Evolutionary conservation across 208 protist species (phyloP), one percentile per base, ranked within the genome.

Genomic region (Lotmaria passim): DNA sequence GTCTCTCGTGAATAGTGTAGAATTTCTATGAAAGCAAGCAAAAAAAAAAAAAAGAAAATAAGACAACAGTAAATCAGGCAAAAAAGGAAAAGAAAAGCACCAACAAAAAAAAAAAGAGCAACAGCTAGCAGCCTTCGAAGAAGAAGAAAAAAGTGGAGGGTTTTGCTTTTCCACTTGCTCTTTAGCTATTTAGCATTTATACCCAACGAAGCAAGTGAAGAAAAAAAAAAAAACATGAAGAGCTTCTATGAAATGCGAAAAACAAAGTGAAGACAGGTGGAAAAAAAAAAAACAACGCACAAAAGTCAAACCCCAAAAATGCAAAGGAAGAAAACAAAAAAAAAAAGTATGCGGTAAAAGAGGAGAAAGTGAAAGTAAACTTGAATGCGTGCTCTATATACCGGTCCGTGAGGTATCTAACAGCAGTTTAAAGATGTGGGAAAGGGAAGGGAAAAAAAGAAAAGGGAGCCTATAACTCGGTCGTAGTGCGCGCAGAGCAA

Each of bases 201-300:
- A n/a, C n/a, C n/a, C n/a, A n/a, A n/a, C n/a, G n/a, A 51, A 63
- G 14, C 4, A 48, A 61, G 17, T 19, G 24, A 7, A 34, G 19
- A 61, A 34, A 28, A 61, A 47, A 33, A 61, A 11, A 47, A 61
- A 47, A 61, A 48, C 30, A 61, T 6, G 3, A 34, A 17, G 33
- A 4, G 33, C 26, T 15, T 34, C n/a, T 44, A 61, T 11, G 47
- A 5, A 14, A 28, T 7, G 30, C 7, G n/a, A 38, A 58, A 7
- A 17, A 58, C 5, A 43, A 24, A 38, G 43, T 28, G 12, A 14
- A 26, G 15, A 43, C 33, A 3, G n/a, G 5, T 5, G 21, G 19
- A 24, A 52, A 48, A 17, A 48, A 48, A 48, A 21, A 6, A 48
- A 48, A 48, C 36, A 39, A 39, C 36, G 36, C 12, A 39, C 36